Evolutionary conservation across 805 yeast species (phyloP).

Genomic region (Sugiyamaella smithiae): DNA sequence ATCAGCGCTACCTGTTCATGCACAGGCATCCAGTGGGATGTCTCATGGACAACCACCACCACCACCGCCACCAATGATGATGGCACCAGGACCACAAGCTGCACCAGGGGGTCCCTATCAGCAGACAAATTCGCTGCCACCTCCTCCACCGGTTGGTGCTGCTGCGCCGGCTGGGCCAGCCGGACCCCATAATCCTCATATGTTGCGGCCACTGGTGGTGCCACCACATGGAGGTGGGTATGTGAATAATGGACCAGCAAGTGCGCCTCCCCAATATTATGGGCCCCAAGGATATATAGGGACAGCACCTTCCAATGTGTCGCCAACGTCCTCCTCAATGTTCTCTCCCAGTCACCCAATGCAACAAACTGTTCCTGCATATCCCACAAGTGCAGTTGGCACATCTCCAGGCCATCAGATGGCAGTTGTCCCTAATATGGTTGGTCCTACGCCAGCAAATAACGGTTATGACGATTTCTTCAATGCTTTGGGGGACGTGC

Average conservation of each 20-base stretch:
- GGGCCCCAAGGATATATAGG: neutral
- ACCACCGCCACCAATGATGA: neutral
- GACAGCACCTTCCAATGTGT: neutral
- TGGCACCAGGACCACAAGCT: neutral
- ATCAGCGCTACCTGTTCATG: too few relatives aligned
- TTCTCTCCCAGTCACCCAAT: constrained; percentile 3
- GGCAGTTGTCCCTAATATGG: neutral
- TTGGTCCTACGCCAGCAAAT: neutral
- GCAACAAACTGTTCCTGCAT: neutral
- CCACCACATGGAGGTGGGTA: neutral
- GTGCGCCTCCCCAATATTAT: constrained; percentile 4
- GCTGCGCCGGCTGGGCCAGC: neutral
- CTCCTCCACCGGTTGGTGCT: too few relatives aligned
- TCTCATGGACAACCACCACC: constrained; percentile 6
- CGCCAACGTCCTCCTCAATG: constrained; percentile 1
- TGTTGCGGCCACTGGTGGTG: constrained; percentile 1
- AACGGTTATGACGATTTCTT: neutral
- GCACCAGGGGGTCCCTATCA: neutral
- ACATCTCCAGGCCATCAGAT: neutral
- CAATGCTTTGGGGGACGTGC: constrained; percentile 17
- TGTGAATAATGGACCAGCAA: neutral
- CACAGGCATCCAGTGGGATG: too few relatives aligned
- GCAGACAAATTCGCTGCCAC: neutral
- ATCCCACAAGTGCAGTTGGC: neutral
- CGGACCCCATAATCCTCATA: neutral